Base-by-base conservation (phyloP, 495 filamentous ascomycete genomes). In the Podospora anserina region DNA sequence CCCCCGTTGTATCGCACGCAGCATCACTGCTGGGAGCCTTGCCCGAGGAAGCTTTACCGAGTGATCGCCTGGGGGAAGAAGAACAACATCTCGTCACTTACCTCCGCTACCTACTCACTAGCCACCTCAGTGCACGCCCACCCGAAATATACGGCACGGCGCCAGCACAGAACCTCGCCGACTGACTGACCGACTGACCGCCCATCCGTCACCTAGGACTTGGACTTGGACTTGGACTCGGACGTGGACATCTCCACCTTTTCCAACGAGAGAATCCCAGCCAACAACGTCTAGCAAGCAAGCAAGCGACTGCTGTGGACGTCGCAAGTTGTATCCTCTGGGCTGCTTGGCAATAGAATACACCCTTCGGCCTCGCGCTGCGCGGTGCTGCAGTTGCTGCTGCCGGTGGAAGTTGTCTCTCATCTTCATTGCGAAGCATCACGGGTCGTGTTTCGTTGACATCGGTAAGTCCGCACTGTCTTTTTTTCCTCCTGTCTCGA, bases 351-450 rank as follows among this genome's bases (percentile, higher is more conserved):
- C 39, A 49, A 32, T 49, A 18, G 39, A 49, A 13, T 49, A 49
- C 15, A 49, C 39, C 39, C 2, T 58, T 58, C 23, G 55, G 55
- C 55, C 55, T 58, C 55, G 55, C 55, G 55, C 55, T 58, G 55
- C 23, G 55, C 55, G 19, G 55, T 58, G 54, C 11, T 4, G 15
- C 4, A 9, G 39, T 49, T 49, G 55, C 19, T 58, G 55, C 55
- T 58, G 55, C 55, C 55, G 19, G 55, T 58, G 55, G 16, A 56
- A 58, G 9, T 4, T 58, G 55, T 58, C 55, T 26, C 23, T 58
- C 55, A 58, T 58, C 55, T 58, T 58, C 55, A 58, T 58, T 26
- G 55, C 55, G 55, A 49, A 49, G 39, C 39, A 49, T 49, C 39
- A 49, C 39, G 39, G 39, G 39, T 18, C 39, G 39, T 49, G 23